Base-by-base conservation (phyloP, 148 eudicot genomes). In the Amaranthus hypochondriacus region DNA sequence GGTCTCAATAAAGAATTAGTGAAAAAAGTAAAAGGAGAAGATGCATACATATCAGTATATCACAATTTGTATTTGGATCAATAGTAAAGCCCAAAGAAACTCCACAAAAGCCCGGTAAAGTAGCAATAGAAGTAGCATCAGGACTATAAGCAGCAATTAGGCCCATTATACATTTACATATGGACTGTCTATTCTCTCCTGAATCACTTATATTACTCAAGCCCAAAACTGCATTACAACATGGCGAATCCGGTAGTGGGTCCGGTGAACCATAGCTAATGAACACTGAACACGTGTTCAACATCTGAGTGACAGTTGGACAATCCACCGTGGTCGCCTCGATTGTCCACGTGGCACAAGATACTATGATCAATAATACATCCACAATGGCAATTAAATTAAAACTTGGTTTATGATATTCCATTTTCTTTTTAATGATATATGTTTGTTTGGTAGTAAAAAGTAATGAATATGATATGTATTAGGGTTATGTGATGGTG, bases 31-130 rank as follows among this genome's bases (percentile, higher is more conserved):
- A 8, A 48, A 51, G 4, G 39, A 13, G 46, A 42, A 13, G 61
- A 15, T 46, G 10, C 77, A 48, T 79, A 92, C 97, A 70, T 78
- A 75, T 79, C 77, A 75, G 90, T 96, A 70, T 78, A 75, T 79
- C 78, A 75, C 98, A 94, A 60, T 94, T 91, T 0, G 84, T 82
- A 69, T 87, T 89, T 10, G 97, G 91, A 56, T 91, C 95, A 73
- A 94, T 87, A 61, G 86, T 81, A 73, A 94, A 91, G 66, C 98
- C 98, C 47, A 94, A 83, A 70, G 91, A 91, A 70, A 94, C 85
- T 0, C 97, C 98, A 75, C 97, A 94, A 75, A 89, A 88, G 39
- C 96, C 97, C 51, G 98, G 95, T 81, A 94, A 74, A 3, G 97
- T 86, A 55, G 97, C 97, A 47, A 94, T 81, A 15, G 92, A 87